A percentile compares a stretch with the other conserved stretches of the same genome.
phyloP scores from a whole-genome alignment of 495 filamentous ascomycete species.

The Hyaloscypha finlandica region DNA sequence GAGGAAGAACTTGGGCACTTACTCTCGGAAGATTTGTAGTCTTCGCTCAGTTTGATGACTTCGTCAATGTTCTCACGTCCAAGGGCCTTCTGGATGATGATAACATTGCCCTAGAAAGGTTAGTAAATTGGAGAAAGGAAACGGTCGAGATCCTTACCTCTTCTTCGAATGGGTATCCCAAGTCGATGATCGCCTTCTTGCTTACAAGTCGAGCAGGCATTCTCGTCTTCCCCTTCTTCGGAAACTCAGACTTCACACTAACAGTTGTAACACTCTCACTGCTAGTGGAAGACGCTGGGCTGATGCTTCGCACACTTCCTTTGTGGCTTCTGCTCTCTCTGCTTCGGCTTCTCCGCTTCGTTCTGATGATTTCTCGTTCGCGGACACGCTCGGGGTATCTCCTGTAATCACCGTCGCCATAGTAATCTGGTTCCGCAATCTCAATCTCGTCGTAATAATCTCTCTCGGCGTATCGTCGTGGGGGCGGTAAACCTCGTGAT shows the following conservation, averaged over 20 bases:
- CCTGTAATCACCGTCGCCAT: constrained; percentile 68
- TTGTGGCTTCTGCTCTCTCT: constrained; percentile 39
- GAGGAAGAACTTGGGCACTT: constrained; percentile 26
- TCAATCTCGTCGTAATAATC: constrained; percentile 67
- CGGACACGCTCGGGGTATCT: constrained; percentile 56
- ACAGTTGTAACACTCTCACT: constrained; percentile 33
- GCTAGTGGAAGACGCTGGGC: constrained; percentile 38
- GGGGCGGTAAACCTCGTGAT: constrained; percentile 41
- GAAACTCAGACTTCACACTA: constrained; percentile 57
- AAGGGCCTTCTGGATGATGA: constrained; percentile 78
- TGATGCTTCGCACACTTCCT: constrained; percentile 49
- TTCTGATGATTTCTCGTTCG: constrained; percentile 50
- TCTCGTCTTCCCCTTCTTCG: constrained; percentile 84
- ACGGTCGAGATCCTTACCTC: constrained; percentile 57
- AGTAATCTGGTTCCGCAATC: constrained; percentile 65
- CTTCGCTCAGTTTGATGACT: constrained; percentile 76
- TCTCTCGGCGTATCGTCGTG: constrained; percentile 46
- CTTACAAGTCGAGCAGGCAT: constrained; percentile 78
- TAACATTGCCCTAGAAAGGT: constrained; percentile 62
- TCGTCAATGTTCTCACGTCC: constrained; percentile 90
- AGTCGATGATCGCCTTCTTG: constrained; percentile 73
- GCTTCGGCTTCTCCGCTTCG: constrained; percentile 34
- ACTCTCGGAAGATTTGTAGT: constrained; percentile 55
- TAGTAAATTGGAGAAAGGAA: constrained; percentile 5
- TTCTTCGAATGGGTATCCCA: constrained; percentile 84